Evolutionary conservation across 2,329 filamentous ascomycete species (phyloP).

Genomic region (Alternaria incomplexa): DNA sequence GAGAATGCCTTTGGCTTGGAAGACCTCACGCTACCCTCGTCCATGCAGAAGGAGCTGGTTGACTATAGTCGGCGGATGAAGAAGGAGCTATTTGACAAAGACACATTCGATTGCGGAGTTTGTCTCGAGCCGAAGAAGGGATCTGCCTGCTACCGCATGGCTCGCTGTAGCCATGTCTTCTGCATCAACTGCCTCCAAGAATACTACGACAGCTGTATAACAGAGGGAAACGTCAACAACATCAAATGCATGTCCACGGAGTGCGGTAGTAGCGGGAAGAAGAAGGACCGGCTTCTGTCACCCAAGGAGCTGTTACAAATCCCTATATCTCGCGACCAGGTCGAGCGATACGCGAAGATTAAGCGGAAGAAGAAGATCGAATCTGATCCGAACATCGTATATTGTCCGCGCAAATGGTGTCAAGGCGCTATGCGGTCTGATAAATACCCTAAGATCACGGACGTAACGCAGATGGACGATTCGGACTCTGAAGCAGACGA

Average conservation of each 20-base stretch:
- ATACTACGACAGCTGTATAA: conserved; percentile 88
- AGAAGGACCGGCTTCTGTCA: conserved; percentile 70
- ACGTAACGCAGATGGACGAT: conserved; percentile 49
- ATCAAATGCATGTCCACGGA: conserved; percentile 81
- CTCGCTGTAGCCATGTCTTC: conserved; percentile 88
- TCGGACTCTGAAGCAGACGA: conserved; percentile 49
- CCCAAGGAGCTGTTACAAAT: conserved; percentile 76
- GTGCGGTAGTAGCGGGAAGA: conserved; percentile 56
- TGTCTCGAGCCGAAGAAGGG: conserved; percentile 95
- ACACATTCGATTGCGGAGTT: conserved; percentile 86
- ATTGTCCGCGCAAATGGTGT: conserved; percentile 92
- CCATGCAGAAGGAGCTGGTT: conserved; percentile 71
- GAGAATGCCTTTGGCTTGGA: conserved; percentile 62
- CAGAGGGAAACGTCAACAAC: conserved; percentile 77
- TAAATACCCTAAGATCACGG: conserved; percentile 55
- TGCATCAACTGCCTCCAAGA: conserved; percentile 86
- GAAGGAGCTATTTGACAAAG: conserved; percentile 76
- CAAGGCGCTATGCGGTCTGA: conserved; percentile 77
- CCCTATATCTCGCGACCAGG: conserved; percentile 64
- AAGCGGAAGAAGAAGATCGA: conserved; percentile 94
- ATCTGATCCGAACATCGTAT: conserved; percentile 87
- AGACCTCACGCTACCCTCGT: conserved; percentile 55
- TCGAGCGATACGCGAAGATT: conserved; percentile 85
- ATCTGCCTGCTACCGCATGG: conserved; percentile 76
- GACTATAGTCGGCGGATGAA: conserved; percentile 80